Evolutionary conservation across 148 eudicot genomes (phyloP).

Genomic region (Polygonum aviculare): DNA sequence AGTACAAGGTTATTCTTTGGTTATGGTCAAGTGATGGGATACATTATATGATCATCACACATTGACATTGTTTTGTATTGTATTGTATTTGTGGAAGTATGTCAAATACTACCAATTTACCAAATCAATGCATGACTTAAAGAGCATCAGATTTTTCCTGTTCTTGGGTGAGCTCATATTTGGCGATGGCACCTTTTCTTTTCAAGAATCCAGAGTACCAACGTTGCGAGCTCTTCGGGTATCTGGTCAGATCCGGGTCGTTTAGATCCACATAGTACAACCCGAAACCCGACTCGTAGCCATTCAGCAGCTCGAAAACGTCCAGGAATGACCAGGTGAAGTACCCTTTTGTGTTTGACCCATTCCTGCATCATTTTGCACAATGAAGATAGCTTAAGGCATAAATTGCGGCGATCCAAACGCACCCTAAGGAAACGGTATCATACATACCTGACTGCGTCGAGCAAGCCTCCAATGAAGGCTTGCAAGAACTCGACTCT

Average conservation of each 20-base stretch:
- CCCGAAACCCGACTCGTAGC: slow-evolving; percentile 31
- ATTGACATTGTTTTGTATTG: neutral
- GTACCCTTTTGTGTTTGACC: slow-evolving; percentile 56
- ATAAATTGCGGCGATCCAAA: neutral
- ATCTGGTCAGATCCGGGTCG: slow-evolving; percentile 37
- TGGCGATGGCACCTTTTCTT: slow-evolving; percentile 1
- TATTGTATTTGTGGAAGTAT: neutral
- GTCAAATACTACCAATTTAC: neutral
- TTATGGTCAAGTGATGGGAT: neutral
- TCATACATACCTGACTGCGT: slow-evolving; percentile 37
- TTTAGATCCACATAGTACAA: slow-evolving; percentile 45
- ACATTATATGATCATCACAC: neutral
- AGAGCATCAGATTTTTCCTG: neutral
- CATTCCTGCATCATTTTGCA: slow-evolving; percentile 31
- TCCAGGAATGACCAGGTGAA: slow-evolving; percentile 66
- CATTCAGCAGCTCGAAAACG: slow-evolving; percentile 35
- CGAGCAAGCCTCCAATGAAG: slow-evolving; percentile 36
- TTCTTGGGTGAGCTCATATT: neutral
- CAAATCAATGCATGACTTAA: neutral
- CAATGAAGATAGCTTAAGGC: neutral
- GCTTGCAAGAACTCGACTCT: slow-evolving; percentile 38
- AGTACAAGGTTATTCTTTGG: neutral
- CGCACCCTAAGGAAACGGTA: too few species aligned
- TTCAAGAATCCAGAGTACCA: slow-evolving; percentile 63
- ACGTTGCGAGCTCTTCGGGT: slow-evolving; percentile 44